Evolutionary conservation across 352 stramenopile genomes (phyloP), one percentile per base, ranked within the genome.

Genomic region (Phytophthora meadii): DNA sequence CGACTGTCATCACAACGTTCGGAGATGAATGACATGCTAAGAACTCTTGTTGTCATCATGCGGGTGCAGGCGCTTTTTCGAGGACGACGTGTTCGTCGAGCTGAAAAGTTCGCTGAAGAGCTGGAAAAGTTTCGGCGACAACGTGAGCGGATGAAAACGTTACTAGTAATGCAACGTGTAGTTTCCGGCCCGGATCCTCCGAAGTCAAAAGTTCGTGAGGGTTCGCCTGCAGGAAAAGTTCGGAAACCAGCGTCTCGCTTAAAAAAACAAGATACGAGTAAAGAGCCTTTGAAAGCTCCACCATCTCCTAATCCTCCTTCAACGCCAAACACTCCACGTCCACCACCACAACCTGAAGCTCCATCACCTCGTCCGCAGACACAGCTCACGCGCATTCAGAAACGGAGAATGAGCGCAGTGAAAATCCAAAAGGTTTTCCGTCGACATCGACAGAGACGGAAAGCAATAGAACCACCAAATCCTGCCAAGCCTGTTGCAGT

Each of bases 381-480:
- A 12, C 51, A 67, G 30, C 19, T 27, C 7, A 54, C 36, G 7
- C 59, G 40, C 14, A 42, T 37, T 32, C 39, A 62, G 14, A 47
- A 24, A 53, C 46, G 49, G n/a, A 68, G 34, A 45, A 56, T 25
- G 50, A 85, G 76, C 39, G 79, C 76, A 2, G 47, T 48, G 11
- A 49, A 45, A 25, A 84, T 88, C 52, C 79, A 88, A 68, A 74
- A 65, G 14, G 62, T 72, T 5, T 74, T 82, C 19, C 76, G 76
- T 6, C 74, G 72, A 11, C 68, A 87, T 34, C 58, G 64, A 19
- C 44, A 61, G 4, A 69, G 64, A 39, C 12, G 41, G 53, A 70
- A 36, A 48, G 36, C 55, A 24, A 46, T 59, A 17, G 28, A 47
- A 37, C 32, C 28, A 25, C 11, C 49, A 36, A 37, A 32, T 22